Percentiles rank a stretch among this genome's conserved stretches.
Evolutionary conservation across 2,329 filamentous ascomycete genomes (phyloP).

Genomic region (Penicillium sp.): DNA sequence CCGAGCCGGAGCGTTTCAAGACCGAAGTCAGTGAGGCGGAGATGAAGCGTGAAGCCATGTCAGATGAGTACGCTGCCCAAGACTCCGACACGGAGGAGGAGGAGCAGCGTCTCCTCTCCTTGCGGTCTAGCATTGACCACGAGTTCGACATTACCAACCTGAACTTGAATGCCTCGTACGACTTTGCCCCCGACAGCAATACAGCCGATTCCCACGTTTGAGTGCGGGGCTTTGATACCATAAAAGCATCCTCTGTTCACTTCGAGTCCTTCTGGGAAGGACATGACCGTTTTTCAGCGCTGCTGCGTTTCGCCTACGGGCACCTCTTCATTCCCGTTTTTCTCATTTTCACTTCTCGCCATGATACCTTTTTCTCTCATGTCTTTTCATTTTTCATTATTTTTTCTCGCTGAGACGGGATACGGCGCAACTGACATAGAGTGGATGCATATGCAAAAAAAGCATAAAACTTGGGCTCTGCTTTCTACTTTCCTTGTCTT

Average conservation of each 20-base stretch:
- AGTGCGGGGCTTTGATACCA: not conserved
- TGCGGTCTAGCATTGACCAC: conserved; percentile 35
- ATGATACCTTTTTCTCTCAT: conserved; percentile 21
- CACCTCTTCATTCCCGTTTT: conserved; percentile 5
- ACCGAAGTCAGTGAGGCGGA: conserved; percentile 30
- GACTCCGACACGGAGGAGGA: conserved; percentile 30
- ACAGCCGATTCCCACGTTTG: conserved; percentile 8
- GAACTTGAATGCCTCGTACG: conserved; percentile 19
- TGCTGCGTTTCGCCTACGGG: not conserved
- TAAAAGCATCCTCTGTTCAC: not conserved
- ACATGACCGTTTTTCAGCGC: conserved; percentile 8
- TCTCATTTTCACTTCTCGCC: conserved; percentile 8
- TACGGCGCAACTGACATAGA: conserved; percentile 37
- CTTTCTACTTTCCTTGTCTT: conserved; percentile 16
- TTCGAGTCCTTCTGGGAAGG: conserved; percentile 18
- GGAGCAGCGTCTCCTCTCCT: conserved; percentile 37
- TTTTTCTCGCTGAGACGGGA: conserved; percentile 21
- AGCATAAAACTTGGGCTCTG: conserved; percentile 25
- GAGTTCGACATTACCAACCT: conserved; percentile 31
- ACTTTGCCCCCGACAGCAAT: conserved; percentile 5
- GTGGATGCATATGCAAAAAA: conserved; percentile 36
- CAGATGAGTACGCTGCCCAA: conserved; percentile 21
- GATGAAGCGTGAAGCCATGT: conserved; percentile 24
- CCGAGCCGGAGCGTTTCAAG: conserved; percentile 44
- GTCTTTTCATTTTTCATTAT: conserved; percentile 6